A percentile compares a stretch with the other conserved stretches of the same genome.
phyloP scores from a whole-genome alignment of 805 yeast species.

The Zygosaccharomyces pseudorouxii region DNA sequence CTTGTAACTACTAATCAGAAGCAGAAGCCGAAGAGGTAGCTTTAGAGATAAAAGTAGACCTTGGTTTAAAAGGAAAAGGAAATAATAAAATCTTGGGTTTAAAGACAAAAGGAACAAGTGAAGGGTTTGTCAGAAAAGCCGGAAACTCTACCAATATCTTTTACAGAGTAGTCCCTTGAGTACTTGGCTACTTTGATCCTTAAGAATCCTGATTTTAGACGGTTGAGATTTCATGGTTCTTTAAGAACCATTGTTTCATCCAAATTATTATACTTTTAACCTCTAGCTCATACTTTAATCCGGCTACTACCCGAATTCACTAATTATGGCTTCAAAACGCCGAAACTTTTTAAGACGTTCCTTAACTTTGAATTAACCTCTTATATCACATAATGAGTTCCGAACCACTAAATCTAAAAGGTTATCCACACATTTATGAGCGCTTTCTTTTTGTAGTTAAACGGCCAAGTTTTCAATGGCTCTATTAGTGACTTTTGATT shows the following conservation, averaged over 20 bases:
- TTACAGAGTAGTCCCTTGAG: constrained; percentile 62
- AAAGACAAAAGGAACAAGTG: constrained; percentile 58
- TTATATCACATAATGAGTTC: constrained; percentile 69
- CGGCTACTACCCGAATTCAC: constrained; percentile 42
- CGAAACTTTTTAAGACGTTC: constrained; percentile 72
- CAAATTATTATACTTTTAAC: constrained; percentile 75
- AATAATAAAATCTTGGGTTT: constrained; percentile 38
- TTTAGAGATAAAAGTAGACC: constrained; percentile 11
- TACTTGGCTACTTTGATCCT: constrained; percentile 58
- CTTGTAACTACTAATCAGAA: constrained; percentile 45
- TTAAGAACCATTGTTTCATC: constrained; percentile 49
- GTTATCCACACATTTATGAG: constrained; percentile 58
- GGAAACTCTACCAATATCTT: constrained; percentile 47
- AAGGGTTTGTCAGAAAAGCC: constrained; percentile 59
- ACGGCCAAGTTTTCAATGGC: constrained; percentile 89
- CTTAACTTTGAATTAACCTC: constrained; percentile 73
- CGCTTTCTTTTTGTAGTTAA: constrained; percentile 53
- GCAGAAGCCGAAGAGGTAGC: constrained; percentile 34
- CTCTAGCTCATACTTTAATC: constrained; percentile 66
- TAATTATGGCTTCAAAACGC: constrained; percentile 43
- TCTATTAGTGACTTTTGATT: constrained; percentile 72
- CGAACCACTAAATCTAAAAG: constrained; percentile 57
- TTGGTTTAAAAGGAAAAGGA: constrained; percentile 32
- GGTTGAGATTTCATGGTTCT: constrained; percentile 59
- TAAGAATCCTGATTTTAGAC: constrained; percentile 61